phyloP scores from a whole-genome alignment of 2,329 filamentous ascomycete genomes.

The Botrytis deweyae region DNA sequence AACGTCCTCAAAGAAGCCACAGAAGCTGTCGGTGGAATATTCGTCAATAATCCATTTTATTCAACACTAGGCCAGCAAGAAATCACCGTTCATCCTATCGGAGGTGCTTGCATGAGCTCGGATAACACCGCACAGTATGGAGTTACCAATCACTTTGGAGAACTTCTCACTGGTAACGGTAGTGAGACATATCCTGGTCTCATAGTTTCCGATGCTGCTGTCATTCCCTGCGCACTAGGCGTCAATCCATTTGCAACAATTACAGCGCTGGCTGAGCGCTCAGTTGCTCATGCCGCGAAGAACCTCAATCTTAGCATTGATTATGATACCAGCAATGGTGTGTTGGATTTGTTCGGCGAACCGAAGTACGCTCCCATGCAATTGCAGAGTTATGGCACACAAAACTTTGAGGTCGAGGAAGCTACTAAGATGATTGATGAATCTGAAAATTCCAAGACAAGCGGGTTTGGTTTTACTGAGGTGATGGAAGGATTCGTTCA shows the following conservation, averaged over 20 bases:
- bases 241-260: conserved; percentile 71
- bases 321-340: conserved; percentile 46
- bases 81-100: conserved; percentile 66
- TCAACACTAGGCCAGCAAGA: conserved; percentile 55
- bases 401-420: conserved; percentile 41
- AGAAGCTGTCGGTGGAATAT: conserved; percentile 57
- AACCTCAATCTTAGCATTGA: conserved; percentile 46
- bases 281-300: conserved; percentile 52
- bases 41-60: conserved; percentile 59
- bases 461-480: conserved; percentile 61
- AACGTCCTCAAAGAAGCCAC: conserved; percentile 54
- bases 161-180: conserved; percentile 56
- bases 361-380: conserved; percentile 41
- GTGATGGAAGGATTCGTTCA: conserved; percentile 64
- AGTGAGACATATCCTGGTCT: conserved; percentile 55
- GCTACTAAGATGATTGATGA: conserved; percentile 44
- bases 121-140: conserved; percentile 58
- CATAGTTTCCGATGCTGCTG: conserved; percentile 60
- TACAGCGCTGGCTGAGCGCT: conserved; percentile 64
- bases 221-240: conserved; percentile 60
- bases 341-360: conserved; percentile 55
- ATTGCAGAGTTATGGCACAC: conserved; percentile 21
- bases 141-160: conserved; percentile 60
- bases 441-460: conserved; percentile 40
- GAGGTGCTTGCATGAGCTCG: conserved; percentile 61